Base-by-base conservation (phyloP, 768 basidiomycete genomes). In the Psilocybe tampanensis region DNA sequence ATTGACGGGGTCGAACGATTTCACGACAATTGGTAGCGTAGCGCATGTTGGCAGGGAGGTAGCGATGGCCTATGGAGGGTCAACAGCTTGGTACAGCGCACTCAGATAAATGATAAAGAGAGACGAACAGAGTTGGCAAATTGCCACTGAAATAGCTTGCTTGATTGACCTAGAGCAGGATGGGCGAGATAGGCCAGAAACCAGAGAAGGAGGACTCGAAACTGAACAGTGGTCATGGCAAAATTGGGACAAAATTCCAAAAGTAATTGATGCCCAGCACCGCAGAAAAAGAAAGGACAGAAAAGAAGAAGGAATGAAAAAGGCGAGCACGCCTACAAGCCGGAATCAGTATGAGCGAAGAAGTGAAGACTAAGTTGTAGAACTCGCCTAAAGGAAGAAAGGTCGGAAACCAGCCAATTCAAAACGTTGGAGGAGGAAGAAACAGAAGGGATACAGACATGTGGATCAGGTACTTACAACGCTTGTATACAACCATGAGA, bases 31-130 rank as follows among this genome's bases (percentile, higher is more conserved):
- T 12, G 54, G 48, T n/a, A 74, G 32, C 18, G 61, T 41, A 26
- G 55, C 48, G 55, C 72, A 76, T 19, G 70, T 64, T 18, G 68
- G 66, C n/a, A 74, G 53, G 43, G 58, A 60, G 8, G 54, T 55
- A 8, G 64, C 64, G 8, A 67, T 15, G 34, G 52, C 54, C 66
- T 67, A 32, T 11, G 34, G 43, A n/a, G 8, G 34, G 32, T 55
- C 21, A 56, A 21, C 7, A 17, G 19, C 3, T 26, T n/a, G 21
- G 19, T 6, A 13, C 8, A 19, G 8, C 23, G 24, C 21, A 53
- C 6, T 7, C 12, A 4, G n/a, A 9, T 24, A 23, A 36, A 0
- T 19, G 5, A 44, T 19, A 19, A 33, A 33, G 21, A n/a, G n/a
- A n/a, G 5, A 53, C 50, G 11, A n/a, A 67, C 66, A 43, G 34